Base-by-base conservation (phyloP, 495 filamentous ascomycete genomes). In the Hypoxylon fuscum region DNA sequence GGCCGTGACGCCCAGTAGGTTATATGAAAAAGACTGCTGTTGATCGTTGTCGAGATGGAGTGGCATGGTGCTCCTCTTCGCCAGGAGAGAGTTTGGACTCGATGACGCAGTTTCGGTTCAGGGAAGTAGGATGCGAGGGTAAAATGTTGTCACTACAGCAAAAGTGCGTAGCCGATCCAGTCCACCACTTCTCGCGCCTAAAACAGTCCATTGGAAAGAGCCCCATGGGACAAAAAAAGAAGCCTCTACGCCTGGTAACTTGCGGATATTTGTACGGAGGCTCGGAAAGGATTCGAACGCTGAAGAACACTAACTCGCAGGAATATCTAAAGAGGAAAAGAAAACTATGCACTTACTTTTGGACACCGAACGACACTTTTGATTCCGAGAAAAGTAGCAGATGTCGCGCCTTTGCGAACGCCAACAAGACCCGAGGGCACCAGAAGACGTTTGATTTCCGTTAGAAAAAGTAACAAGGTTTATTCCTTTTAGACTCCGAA, bases 361-460 rank as follows among this genome's bases (percentile, higher is more conserved):
- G 62, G 63, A 72, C 70, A 72, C 72, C 72, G 66, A 74, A 71
- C 44, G 53, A 61, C 49, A 69, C 74, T 70, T 71, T 70, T 68
- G 55, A 61, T 76, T 76, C 71, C 70, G 62, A 72, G 66, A 40
- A 71, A 64, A 66, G 60, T 60, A 63, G 68, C 47, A 66, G 59
- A 67, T 59, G 50, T 62, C 63, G 68, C 64, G 65, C 73, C 74
- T 68, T 71, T 69, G 66, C 67, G 48, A 70, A 69, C 68, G 66
- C 66, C 57, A 62, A 69, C 60, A 67, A 70, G 72, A 72, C 69
- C 68, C 66, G 60, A 70, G 67, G 50, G 70, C 62, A 68, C 66
- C 66, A 60, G 44, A 55, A 62, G 66, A 72, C 45, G 66, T 69
- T 55, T 64, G 15, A 12, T 68, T 67, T 51, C 55, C 48, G 56